phyloP scores from a whole-genome alignment of 2,329 filamentous ascomycete genomes.

The Trichoderma semiorbis region DNA sequence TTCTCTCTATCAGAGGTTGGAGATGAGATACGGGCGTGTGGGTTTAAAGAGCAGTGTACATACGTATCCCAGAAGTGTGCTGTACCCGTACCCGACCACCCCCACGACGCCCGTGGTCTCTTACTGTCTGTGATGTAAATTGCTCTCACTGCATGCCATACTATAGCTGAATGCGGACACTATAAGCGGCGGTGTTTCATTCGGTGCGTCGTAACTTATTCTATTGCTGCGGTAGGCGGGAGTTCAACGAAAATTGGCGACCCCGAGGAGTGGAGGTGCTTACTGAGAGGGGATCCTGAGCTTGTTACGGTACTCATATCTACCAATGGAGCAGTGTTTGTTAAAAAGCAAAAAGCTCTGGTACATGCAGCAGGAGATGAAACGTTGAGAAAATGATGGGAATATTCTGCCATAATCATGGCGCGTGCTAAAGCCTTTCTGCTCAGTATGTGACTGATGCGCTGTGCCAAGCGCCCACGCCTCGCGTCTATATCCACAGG shows the following conservation, averaged over 20 bases:
- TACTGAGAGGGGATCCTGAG: neutral
- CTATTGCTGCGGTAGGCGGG: neutral
- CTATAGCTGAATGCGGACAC: neutral
- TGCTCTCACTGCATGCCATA: neutral
- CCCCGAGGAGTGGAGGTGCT: neutral
- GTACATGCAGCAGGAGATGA: neutral
- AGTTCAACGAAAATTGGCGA: neutral
- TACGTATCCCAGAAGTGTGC: neutral
- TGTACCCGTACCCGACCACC: neutral
- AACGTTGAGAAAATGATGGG: neutral
- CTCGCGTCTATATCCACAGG: neutral
- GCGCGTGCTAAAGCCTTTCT: neutral
- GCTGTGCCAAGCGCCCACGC: neutral
- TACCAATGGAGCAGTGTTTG: neutral
- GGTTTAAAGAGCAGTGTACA: neutral
- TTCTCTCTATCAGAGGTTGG: neutral
- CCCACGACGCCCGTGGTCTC: neutral
- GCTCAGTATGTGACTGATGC: neutral
- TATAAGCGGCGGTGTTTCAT: neutral
- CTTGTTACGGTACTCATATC: neutral
- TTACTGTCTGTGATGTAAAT: neutral
- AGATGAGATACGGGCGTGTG: neutral
- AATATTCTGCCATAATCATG: neutral
- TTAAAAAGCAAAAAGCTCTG: neutral
- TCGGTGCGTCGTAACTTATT: neutral